These are phyloP conservation scores for Nannochloropsis oceanica DNA, from an alignment of 108 stramenopile genomes.

Conservation along the genomic window DNA sequence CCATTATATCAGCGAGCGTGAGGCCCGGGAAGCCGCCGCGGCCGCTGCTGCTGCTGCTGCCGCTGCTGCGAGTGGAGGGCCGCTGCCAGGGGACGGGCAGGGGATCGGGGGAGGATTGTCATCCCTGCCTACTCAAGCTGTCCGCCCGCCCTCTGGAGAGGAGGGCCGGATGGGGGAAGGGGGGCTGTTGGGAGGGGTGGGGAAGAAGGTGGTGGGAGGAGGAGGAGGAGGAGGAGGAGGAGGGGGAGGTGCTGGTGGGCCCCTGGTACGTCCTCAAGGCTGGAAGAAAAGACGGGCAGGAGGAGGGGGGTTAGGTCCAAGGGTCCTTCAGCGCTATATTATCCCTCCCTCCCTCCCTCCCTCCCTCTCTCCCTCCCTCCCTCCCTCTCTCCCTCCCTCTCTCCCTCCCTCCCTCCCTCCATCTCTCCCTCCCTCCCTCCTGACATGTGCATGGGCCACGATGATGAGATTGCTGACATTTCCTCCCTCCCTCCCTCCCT, in stretches of 20 bases:
- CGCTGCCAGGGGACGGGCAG: not conserved
- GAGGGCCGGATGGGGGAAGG: not conserved
- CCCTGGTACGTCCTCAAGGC: not conserved
- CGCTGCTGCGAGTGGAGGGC: not conserved
- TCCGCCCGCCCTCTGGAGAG: not conserved
- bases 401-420: not conserved
- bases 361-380: not conserved
- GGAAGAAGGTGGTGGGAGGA: not conserved
- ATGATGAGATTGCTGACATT: no score
- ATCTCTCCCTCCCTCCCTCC: not conserved
- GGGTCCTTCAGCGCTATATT: not conserved
- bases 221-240: not conserved
- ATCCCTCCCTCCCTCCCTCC: not conserved
- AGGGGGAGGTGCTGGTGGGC: not conserved
- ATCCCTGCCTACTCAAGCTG: not conserved
- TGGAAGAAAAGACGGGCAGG: not conserved
- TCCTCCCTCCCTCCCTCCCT: no score
- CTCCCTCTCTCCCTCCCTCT: not conserved
- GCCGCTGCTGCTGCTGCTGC: not conserved
- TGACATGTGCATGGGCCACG: no score
- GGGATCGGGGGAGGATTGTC: not conserved
- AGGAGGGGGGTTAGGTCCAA: not conserved
- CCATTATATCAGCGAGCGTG: not conserved
- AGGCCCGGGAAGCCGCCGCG: slow-evolving; percentile 17
- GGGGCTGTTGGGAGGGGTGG: not conserved